Base-by-base conservation (phyloP, 1,284 basidiomycete species). In the Thelephora terrestris region DNA sequence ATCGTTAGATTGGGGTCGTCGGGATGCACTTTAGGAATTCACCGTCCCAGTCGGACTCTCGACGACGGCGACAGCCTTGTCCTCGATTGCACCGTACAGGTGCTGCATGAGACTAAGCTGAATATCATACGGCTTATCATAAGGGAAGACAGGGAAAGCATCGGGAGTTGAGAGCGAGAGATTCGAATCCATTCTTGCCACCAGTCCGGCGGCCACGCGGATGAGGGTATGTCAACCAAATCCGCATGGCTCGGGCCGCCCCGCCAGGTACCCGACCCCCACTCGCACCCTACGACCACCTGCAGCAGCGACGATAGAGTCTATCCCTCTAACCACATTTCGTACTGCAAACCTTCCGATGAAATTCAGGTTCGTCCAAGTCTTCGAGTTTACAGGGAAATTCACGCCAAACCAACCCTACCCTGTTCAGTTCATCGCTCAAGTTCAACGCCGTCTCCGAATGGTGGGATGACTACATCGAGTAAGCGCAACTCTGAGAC, bases 361-460 rank as follows among this genome's bases (percentile, higher is more conserved):
- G 78, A 79, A 79, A 61, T 80, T 78, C 57, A 80, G 78, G 78
- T 73, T 45, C 23, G 60, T 47, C 24, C 46, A 9, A 18, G 18
- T 35, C 29, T 9, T n/a, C 20, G 25, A 6, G 27, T 6, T 24
- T 40, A 7, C 2, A 25, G 18, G 34, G 5, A 9, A 35, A 16
- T 18, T 6, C n/a, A 35, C 14, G 6, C 47, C 27, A 12, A 20
- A 20, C 17, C 34, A 14, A 24, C 24, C 18, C 4, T 24, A 29
- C 29, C 14, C 18, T 7, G 29, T 20, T 10, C 38, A 82, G 79
- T 55, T 81, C 79, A 25, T 85, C 91, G 14, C 75, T 96, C 53
- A 90, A 94, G 63, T 93, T 95, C 68, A 96, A 97, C 60, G 86
- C 90, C 20, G 89, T 94, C 37, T 76, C 91, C 1, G 93, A 97